These are phyloP conservation scores for Starmerella geochares DNA, from an alignment of 805 yeast species.

Conservation along the genomic window DNA sequence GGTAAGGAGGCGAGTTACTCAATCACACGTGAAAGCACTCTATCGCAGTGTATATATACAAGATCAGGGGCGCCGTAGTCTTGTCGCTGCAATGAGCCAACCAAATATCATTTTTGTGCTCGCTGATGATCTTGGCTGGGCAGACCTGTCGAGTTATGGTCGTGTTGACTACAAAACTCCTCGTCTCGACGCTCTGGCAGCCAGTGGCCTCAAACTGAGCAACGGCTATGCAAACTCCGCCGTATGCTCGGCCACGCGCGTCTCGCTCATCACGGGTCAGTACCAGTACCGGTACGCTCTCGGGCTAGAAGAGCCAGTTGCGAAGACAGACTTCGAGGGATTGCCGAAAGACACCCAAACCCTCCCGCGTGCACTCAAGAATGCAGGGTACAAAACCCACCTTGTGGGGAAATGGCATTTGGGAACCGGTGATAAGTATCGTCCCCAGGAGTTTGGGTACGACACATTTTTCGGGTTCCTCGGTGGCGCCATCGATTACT, in stretches of 20 bases:
- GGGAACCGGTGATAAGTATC: constrained; percentile 37
- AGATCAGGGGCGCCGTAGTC: background rate
- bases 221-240: constrained; percentile 57
- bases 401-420: constrained; percentile 55
- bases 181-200: constrained; percentile 38
- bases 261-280: constrained; percentile 51
- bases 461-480: constrained; percentile 25
- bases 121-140: constrained; percentile 54
- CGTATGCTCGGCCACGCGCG: constrained; percentile 56
- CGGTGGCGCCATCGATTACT: constrained; percentile 25
- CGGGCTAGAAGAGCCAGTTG: constrained; percentile 24
- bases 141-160: constrained; percentile 46
- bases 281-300: constrained; percentile 39
- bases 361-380: constrained; percentile 42
- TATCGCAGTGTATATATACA: background rate
- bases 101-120: constrained; percentile 49
- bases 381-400: constrained; percentile 42
- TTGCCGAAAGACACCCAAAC: constrained; percentile 21
- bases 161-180: constrained; percentile 48
- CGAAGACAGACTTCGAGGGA: background rate
- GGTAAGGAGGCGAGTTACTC: background rate
- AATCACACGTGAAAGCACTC: constrained; percentile 3
- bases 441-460: constrained; percentile 24
- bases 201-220: constrained; percentile 41
- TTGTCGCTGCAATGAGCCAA: constrained; percentile 5